Evolutionary conservation across 805 yeast species (phyloP), one percentile per base, ranked within the genome.

Genomic region (Yamadazyma akitaensis): DNA sequence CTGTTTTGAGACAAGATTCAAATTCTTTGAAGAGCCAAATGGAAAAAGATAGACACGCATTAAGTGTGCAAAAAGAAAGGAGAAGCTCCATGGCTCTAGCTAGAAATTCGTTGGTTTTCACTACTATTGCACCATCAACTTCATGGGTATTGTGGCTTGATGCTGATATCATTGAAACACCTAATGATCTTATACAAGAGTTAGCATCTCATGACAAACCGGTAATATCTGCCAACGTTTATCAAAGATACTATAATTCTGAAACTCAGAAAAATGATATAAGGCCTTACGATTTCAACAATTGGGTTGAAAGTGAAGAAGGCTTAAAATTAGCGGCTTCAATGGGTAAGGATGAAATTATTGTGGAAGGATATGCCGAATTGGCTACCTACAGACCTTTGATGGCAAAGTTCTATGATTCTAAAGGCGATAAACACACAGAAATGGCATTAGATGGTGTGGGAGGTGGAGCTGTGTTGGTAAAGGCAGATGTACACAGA

Each of bases 101-200:
- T 2, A 77, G 99, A 63, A 94, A 94, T 72, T 90, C 96, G 34
- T 72, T 94, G 48, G 74, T 94, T 41, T 89, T 90, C 68, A 86
- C 97, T 9, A 82, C 97, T 1, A 71, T 94, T 40, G 86, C 90
- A 3, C 96, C 97, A 17, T 80, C 85, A 55, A 90, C 96, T 2
- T 81, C 95, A 18, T 94, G 99, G 99, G 86, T 92, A 16, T 71
- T 94, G 43, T 94, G 99, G 99, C 72, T 94, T 55, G 99, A 94
- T 66, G 84, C 96, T 2, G 99, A 94, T 67, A 84, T 94, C 37
- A 78, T 91, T 30, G 99, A 94, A 67, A 80, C 96, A 5, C 96
- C 97, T 14, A 67, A 78, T 12, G 80, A 86, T 14, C 69, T 94
- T 57, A 79, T 94, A 51, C 96, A 94, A 70, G 98, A 92, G 62